Base-by-base conservation (phyloP, 768 basidiomycete genomes). In the Suillus ampliporus region DNA sequence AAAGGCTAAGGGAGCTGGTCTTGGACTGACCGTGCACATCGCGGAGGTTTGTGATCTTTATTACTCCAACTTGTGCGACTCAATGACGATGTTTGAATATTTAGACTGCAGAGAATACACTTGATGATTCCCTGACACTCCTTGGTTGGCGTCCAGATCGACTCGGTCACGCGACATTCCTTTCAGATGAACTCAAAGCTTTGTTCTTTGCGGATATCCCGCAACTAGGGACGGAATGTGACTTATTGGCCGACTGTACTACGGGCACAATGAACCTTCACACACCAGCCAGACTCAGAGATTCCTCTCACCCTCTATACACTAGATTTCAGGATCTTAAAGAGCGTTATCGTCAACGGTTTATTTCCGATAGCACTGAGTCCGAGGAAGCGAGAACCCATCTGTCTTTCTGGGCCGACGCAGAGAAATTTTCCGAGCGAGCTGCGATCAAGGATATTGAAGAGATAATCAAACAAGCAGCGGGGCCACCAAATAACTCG, bases 151-250 rank as follows among this genome's bases (percentile, higher is more conserved):
- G 75, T 23, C 92, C 92, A 0, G 80, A 88, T 57, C 80, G 93
- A 47, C 78, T 95, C 0, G 90, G 93, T 0, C 93, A 95, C 64
- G 93, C 91, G 3, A 94, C 93, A 0, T 94, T 90, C 75, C 81
- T 95, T 26, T 78, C 86, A 62, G 83, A 84, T 2, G 84, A 85
- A 51, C 84, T 86, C 0, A 83, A 84, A 63, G 73, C 77, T 1
- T 71, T 87, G 44, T 89, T 92, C 9, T 75, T 84, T 58, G 69
- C 70, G 10, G 69, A 70, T 47, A 61, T 75, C 48, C 69, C 70
- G 28, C 67, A 74, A 1, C 54, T 61, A 4, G 31, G 64, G 58
- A 21, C 60, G 3, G 61, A 74, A n/a, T 34, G n/a, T 6, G 13
- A 13, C 13, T 21, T 11, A 2, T 23, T 53, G 35, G 13, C 14